Base-by-base conservation (phyloP, 108 stramenopile genomes). In the Fistulifera solaris region DNA sequence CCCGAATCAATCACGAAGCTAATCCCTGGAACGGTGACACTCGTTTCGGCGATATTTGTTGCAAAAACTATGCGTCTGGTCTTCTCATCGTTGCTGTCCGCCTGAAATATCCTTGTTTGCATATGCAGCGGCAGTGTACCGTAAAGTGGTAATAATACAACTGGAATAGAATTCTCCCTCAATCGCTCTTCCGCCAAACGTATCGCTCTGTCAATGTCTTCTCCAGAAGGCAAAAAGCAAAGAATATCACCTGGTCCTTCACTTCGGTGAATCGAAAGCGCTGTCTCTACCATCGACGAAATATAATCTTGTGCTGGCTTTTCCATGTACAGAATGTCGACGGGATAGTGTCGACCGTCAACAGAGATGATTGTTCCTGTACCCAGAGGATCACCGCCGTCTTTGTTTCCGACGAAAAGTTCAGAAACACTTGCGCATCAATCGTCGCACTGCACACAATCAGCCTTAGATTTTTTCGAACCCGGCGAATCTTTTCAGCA, bases 361-460 rank as follows among this genome's bases (percentile, higher is more conserved):
- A 93, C 84, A 19, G 73, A 81, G 22, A 94, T 82, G 50, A 93
- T 89, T 24, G 80, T 88, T 6, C 85, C 89, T 11, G 56, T 57
- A 0, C 68, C 61, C 41, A 13, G 22, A 8, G 43, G 18, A 18
- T 24, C 24, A n/a, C n/a, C 16, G 19, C 48, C 19, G 6, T 51
- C 62, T n/a, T 67, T 42, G 31, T 47, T 63, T 15, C 72, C 70
- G 15, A 85, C 73, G 61, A 99, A 97, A 58, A 91, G 18, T 83
- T 74, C 21, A 82, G 56, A 65, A 99, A 99, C 6, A 76, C 62
- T 42, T 94, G 67, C 1, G 94, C 96, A 68, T 99, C 94, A 44
- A 98, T 77, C 0, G 97, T 98, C 19, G 99, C 99, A 59, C 93
- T 95, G 64, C 96, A 96, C 26, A 99, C 76, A 18, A 99, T 79